Evolutionary conservation across 306 rosid species (phyloP).

Genomic region (Hippophae gyantsensis): DNA sequence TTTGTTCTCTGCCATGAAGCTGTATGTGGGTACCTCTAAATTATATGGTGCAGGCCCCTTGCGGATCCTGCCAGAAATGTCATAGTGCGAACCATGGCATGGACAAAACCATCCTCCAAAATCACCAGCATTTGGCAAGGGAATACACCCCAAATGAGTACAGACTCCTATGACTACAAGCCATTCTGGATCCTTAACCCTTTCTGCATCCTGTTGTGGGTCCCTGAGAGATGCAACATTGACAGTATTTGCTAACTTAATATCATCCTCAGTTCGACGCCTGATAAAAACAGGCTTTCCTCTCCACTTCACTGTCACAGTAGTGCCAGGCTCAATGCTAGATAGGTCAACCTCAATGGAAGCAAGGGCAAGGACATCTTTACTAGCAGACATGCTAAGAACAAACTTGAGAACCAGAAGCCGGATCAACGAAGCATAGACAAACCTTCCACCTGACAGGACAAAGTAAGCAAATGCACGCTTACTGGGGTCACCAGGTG

Average conservation of each 20-base stretch:
- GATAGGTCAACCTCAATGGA: slow-evolving; percentile 32
- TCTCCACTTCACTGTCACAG: slow-evolving; percentile 33
- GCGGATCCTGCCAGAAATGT: slow-evolving; percentile 35
- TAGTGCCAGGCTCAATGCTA: slow-evolving; percentile 29
- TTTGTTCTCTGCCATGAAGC: slow-evolving; percentile 25
- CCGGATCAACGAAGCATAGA: slow-evolving; percentile 31
- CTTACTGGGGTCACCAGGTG: slow-evolving; percentile 35
- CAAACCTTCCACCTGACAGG: slow-evolving; percentile 33
- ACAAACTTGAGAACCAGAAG: slow-evolving; percentile 31
- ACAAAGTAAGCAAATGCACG: slow-evolving; percentile 34
- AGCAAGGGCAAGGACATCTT: slow-evolving; percentile 33
- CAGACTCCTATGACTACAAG: slow-evolving; percentile 32
- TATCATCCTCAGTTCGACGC: slow-evolving; percentile 31
- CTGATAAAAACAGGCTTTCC: slow-evolving; percentile 36
- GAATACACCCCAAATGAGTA: slow-evolving; percentile 37
- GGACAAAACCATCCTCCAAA: slow-evolving; percentile 43
- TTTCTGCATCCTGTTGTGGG: slow-evolving; percentile 30
- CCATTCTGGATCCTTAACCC: slow-evolving; percentile 35
- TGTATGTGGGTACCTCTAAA: slow-evolving; percentile 32
- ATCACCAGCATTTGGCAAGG: slow-evolving; percentile 38
- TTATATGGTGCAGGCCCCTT: slow-evolving; percentile 39
- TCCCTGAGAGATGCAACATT: slow-evolving; percentile 29
- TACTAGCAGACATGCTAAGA: slow-evolving; percentile 35
- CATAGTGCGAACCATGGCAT: slow-evolving; percentile 40
- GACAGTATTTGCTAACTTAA: slow-evolving; percentile 26